Percentiles rank a stretch among this genome's conserved stretches.
phyloP scores from a whole-genome alignment of 192 early-diverging fungal species.

The Podila minutissima region DNA sequence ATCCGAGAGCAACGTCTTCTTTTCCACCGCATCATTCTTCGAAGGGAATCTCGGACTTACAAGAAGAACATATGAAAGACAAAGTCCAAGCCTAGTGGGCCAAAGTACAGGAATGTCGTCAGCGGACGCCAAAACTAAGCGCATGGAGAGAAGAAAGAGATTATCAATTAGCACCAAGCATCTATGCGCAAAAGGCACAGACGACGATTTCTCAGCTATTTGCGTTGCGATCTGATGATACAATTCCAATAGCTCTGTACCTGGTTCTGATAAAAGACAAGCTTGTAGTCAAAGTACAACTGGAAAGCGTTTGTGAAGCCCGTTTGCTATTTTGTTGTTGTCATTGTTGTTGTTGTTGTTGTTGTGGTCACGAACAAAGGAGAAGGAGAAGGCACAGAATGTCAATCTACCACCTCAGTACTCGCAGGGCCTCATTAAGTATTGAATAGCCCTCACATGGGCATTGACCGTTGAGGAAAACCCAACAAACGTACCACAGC shows the following conservation, averaged over 20 bases:
- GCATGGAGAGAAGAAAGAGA: neutral
- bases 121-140: slow-evolving; percentile 90
- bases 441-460: no score
- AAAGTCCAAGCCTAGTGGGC: slow-evolving; percentile 89
- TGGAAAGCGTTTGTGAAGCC: slow-evolving; percentile 83
- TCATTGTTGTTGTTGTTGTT: no score
- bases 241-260: slow-evolving; percentile 47
- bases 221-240: no score
- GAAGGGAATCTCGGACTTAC: slow-evolving; percentile 36
- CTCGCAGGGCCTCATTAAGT: no score
- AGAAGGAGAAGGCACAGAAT: neutral
- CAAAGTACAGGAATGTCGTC: slow-evolving; percentile 96
- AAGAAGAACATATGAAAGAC: slow-evolving; percentile 94
- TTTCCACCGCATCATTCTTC: no score
- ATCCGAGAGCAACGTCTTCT: no score
- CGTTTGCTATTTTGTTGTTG: slow-evolving; percentile 70
- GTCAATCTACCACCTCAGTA: neutral
- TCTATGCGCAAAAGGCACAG: no score
- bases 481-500: slow-evolving; percentile 69
- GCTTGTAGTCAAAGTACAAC: slow-evolving; percentile 81
- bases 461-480: no score
- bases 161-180: neutral
- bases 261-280: slow-evolving; percentile 75
- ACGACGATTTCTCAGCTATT: no score
- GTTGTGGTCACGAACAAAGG: neutral